These are phyloP conservation scores for Starmerella lactis-condensi DNA, from an alignment of 805 yeast species.

Conservation along the genomic window DNA sequence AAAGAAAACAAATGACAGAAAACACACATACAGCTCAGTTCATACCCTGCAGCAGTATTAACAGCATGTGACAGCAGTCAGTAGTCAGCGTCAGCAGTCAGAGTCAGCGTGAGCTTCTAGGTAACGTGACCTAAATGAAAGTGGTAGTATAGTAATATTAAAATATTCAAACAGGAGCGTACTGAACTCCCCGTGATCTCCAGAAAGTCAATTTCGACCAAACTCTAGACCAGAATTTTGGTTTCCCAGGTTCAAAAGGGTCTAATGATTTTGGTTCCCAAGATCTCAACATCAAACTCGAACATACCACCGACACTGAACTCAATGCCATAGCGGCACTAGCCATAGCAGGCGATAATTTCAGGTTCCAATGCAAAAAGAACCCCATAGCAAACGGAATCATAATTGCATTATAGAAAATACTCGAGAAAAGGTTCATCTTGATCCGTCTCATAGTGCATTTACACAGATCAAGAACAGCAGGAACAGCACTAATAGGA, in stretches of 20 bases:
- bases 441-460: conserved; percentile 60
- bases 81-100: too few species aligned
- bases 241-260: neutral
- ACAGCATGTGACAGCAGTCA: too few species aligned
- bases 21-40: too few species aligned
- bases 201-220: too few species aligned
- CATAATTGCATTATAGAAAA: conserved; percentile 69
- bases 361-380: conserved; percentile 54
- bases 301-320: conserved; percentile 70
- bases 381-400: conserved; percentile 92
- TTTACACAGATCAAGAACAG: conserved; percentile 47
- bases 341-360: conserved; percentile 72
- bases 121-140: too few species aligned
- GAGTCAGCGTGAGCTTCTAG: too few species aligned
- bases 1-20: too few species aligned
- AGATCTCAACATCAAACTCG: conserved; percentile 52
- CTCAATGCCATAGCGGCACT: conserved; percentile 88
- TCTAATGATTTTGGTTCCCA: conserved; percentile 24
- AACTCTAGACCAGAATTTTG: too few species aligned
- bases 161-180: too few species aligned
- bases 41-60: too few species aligned
- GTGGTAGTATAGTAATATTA: too few species aligned
- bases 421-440: conserved; percentile 69
- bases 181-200: too few species aligned
- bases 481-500: conserved; percentile 25